phyloP scores from a whole-genome alignment of 345 rosid genomes.

The Salix suchowensis region DNA sequence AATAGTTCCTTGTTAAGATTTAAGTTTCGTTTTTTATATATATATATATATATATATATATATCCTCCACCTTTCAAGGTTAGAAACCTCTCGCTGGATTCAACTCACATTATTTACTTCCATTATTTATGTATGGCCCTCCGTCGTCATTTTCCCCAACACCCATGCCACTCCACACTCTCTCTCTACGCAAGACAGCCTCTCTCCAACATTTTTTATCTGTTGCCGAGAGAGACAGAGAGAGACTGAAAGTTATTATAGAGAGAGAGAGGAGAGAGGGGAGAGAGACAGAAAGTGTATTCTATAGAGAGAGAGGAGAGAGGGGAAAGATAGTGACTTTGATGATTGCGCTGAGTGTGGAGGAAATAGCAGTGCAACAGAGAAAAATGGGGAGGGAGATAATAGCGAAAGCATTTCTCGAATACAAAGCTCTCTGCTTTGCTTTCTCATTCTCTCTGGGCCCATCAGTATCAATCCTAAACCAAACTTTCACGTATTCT shows the following conservation, averaged over 20 bases:
- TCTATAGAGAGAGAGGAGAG: neutral
- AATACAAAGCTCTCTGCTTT: constrained; percentile 17
- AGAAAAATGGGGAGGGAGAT: constrained; percentile 4
- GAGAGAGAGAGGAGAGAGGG: neutral
- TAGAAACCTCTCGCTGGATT: too few relatives aligned
- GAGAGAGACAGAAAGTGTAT: neutral
- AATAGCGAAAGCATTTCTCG: constrained; percentile 20
- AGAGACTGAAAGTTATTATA: too few relatives aligned
- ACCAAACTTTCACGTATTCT: constrained; percentile 39
- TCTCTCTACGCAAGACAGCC: constrained; percentile 1
- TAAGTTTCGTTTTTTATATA: too few relatives aligned
- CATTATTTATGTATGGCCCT: neutral
- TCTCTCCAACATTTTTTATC: neutral
- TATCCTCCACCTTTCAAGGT: too few relatives aligned
- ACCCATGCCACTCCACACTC: neutral
- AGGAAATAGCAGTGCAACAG: neutral
- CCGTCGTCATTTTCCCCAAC: neutral
- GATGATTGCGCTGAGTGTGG: constrained; percentile 21
- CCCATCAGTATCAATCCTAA: constrained; percentile 23
- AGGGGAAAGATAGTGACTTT: constrained; percentile 7
- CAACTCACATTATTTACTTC: too few relatives aligned
- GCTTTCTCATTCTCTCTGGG: constrained; percentile 17
- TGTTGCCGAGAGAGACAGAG: constrained; percentile 7
- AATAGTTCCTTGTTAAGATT: too few relatives aligned
- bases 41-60: too few relatives aligned